Conservation (phyloP, 83 land plant genomes). For the Isoetes engelmannii region DNA sequence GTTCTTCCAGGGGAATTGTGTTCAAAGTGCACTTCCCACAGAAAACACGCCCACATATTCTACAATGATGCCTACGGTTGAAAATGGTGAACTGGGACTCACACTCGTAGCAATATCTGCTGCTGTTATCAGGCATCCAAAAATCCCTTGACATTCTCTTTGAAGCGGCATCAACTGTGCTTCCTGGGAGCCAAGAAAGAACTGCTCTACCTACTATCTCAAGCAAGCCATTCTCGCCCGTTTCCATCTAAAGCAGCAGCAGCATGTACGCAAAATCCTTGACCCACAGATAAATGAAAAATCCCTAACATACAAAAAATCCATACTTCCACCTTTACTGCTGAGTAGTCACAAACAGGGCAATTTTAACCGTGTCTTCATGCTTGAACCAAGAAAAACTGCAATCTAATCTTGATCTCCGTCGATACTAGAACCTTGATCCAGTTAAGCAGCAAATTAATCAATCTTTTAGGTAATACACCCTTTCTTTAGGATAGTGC, state of each 20-base stretch:
- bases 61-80: conserved; percentile 89
- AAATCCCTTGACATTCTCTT: conserved; percentile 64
- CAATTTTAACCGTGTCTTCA: no score
- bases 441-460: no score
- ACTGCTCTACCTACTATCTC: conserved; percentile 38
- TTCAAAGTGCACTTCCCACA: conserved; percentile 50
- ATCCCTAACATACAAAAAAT: no score
- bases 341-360: no score
- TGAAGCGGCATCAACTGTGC: conserved; percentile 43
- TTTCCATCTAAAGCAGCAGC: conserved; percentile 33
- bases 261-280: no score
- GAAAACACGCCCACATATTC: conserved; percentile 81
- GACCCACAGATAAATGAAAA: no score
- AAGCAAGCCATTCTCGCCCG: conserved; percentile 30
- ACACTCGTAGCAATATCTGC: conserved; percentile 87
- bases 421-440: no score
- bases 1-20: conserved; percentile 13
- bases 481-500: no score
- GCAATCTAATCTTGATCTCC: no score
- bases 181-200: conserved; percentile 63
- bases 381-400: no score
- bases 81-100: conserved; percentile 77
- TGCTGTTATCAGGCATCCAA: conserved; percentile 98
- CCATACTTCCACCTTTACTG: no score
- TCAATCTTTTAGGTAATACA: no score